Evolutionary conservation across 345 rosid genomes (phyloP).

Genomic region (Xanthoceras sorbifolium): DNA sequence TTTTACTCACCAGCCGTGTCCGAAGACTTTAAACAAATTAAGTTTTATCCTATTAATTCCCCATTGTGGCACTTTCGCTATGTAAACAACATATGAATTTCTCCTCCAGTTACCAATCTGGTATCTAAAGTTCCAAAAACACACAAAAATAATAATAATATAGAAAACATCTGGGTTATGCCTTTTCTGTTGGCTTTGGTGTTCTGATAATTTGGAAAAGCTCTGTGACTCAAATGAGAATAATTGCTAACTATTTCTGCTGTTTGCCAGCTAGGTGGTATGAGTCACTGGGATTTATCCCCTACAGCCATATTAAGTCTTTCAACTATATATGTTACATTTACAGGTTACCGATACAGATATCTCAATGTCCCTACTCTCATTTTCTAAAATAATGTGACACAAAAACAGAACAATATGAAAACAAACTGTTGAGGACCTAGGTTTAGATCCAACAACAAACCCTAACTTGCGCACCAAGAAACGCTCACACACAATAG

Average conservation of each 20-base stretch:
- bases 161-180: neutral
- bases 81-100: neutral
- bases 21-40: neutral
- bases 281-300: neutral
- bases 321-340: neutral
- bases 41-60: neutral
- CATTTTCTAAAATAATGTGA: slow-evolving; percentile 1
- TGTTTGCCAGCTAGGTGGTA: neutral
- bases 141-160: neutral
- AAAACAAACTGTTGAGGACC: neutral
- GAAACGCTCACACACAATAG: too few relatives aligned
- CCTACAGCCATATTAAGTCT: neutral
- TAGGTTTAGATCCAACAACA: too few relatives aligned
- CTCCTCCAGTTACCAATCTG: too few relatives aligned
- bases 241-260: neutral
- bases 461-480: too few relatives aligned
- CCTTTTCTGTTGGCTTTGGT: neutral
- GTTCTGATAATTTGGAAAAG: neutral
- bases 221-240: neutral
- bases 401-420: neutral
- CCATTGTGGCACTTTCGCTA: neutral
- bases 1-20: neutral
- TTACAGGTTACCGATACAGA: neutral
- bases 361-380: neutral
- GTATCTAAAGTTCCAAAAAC: neutral